Conservation (phyloP, 208 protist genomes). For the Leishmania turanica region DNA sequence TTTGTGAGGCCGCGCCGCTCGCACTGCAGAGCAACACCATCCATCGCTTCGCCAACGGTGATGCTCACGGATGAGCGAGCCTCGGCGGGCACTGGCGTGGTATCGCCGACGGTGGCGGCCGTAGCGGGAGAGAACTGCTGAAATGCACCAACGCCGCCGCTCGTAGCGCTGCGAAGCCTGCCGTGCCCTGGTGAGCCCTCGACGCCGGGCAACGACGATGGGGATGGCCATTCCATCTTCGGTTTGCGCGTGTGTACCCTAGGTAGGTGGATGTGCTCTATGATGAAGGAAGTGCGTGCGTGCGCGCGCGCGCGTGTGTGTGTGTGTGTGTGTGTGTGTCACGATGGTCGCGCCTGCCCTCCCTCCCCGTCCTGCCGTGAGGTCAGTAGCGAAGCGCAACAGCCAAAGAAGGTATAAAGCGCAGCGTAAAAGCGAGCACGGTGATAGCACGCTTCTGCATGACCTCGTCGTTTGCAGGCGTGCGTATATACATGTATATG, state of each 20-base stretch:
- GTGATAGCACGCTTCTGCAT: background rate
- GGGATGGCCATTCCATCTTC: background rate
- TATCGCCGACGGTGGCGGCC: background rate
- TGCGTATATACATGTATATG: background rate
- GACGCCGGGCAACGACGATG: background rate
- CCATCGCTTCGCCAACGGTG: slow-evolving; percentile 59
- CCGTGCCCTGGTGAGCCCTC: background rate
- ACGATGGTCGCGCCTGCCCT: background rate
- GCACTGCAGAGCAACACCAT: slow-evolving; percentile 56
- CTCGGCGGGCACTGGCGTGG: background rate
- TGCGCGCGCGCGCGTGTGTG: background rate
- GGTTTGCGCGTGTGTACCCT: background rate
- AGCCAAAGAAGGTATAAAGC: background rate
- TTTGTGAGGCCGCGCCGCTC: slow-evolving; percentile 60
- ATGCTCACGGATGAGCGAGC: background rate
- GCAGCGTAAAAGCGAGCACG: background rate
- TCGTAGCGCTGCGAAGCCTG: background rate
- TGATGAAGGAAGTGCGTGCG: background rate
- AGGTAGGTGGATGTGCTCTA: background rate
- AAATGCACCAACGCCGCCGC: background rate
- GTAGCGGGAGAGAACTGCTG: background rate
- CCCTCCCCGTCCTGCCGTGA: background rate
- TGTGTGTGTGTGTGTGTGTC: background rate
- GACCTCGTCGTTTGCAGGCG: background rate
- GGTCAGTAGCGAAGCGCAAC: background rate